Base-by-base conservation (phyloP, 192 early-diverging fungal species). In the Phycomyces nitens region DNA sequence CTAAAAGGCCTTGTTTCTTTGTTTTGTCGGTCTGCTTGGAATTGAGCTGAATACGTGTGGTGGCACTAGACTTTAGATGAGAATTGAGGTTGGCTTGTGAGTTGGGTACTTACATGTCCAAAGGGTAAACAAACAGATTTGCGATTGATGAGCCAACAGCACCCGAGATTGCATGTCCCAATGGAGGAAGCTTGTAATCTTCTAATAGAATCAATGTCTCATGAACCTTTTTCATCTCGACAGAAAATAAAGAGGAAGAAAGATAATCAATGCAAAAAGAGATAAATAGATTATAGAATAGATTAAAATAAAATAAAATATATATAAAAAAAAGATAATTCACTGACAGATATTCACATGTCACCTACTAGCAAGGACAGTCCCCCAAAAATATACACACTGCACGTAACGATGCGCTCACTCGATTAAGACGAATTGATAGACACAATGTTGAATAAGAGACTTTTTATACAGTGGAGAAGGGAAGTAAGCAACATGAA, bases 121-220 rank as follows among this genome's bases (percentile, higher is more conserved):
- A 53, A 20, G 80, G 80, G 58, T 81, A 81, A 24, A 81, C 75
- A 57, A 76, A 66, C 2, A 77, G 49, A 55, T 78, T 81, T 15
- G 74, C 74, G 44, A 81, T 57, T 8, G 74, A 68, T 55, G 71
- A 67, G 27, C 74, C 80, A 14, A 81, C 69, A 22, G 77, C 80
- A 22, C 80, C 80, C 7, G 74, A 73, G 56, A 81, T 65, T 18
- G 80, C 80, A 65, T 78, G 77, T 2, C 74, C 80, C 41, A 81
- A 47, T 21, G 80, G 77, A 23, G 80, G 80, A 0, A 81, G 39
- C 58, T 78, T 77, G 62, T 81, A 81, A 12, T 75, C 34, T 49
- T 62, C 68, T 29, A 69, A 61, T 26, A 60, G 38, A 11, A 57
- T 57, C 16, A 55, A 23, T 40, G 29, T 64, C 22, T 16, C 21